Conservation (phyloP, 2,329 filamentous ascomycete species). For the Fonsecaea multimorphosa region DNA sequence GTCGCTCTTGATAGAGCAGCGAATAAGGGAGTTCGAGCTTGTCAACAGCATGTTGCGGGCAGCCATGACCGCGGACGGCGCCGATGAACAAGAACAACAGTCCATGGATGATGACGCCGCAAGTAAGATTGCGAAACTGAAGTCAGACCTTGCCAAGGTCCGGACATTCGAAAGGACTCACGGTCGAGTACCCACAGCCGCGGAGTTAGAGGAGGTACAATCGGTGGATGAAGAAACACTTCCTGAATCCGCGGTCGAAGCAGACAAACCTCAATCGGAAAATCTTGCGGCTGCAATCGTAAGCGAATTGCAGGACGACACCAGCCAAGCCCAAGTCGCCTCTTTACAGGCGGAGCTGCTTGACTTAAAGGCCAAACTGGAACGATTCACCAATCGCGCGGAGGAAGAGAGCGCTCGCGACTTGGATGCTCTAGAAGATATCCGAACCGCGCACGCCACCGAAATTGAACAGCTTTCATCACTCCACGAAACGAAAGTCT, state of each 20-base stretch:
- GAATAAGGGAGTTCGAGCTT: conserved; percentile 42
- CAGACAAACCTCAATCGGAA: conserved; percentile 5
- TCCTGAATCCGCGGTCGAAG: conserved; percentile 8
- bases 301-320: conserved; percentile 20
- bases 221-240: conserved; percentile 22
- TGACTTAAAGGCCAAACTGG: conserved; percentile 46
- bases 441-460: conserved; percentile 35
- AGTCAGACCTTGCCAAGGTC: conserved; percentile 38
- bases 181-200: conserved; percentile 35
- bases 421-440: conserved; percentile 45
- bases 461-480: conserved; percentile 31
- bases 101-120: conserved; percentile 38
- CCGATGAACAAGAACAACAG: conserved; percentile 39
- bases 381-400: conserved; percentile 48
- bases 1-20: conserved; percentile 42
- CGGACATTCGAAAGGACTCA: conserved; percentile 36
- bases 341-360: conserved; percentile 41
- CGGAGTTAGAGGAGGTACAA: conserved; percentile 32
- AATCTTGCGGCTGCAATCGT: not conserved
- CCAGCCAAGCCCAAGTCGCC: conserved; percentile 29
- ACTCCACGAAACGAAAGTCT: conserved; percentile 32
- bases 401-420: conserved; percentile 49
- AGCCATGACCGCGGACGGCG: conserved; percentile 42
- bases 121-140: conserved; percentile 39
- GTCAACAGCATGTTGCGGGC: conserved; percentile 42